Percentiles rank a stretch among this genome's conserved stretches.
These are phyloP conservation scores for Ogataea thermomethanolica DNA, from an alignment of 805 yeast genomes.

Conservation along the genomic window DNA sequence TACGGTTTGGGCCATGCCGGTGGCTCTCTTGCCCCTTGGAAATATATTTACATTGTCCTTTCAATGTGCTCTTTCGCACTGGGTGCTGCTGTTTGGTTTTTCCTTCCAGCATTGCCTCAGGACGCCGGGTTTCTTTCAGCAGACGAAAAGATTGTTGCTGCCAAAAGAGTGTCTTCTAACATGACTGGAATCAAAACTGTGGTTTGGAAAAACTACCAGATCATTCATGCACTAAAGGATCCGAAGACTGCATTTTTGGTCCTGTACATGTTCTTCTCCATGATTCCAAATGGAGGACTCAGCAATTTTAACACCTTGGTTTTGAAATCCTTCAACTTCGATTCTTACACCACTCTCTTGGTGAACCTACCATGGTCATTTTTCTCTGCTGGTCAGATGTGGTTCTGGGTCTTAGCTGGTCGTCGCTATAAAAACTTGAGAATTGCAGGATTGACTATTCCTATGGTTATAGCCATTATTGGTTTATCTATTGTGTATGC, in stretches of 20 bases:
- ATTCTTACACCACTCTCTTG: slow-evolving; percentile 15
- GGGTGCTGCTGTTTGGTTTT: slow-evolving; percentile 23
- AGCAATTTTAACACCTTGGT: slow-evolving; percentile 29
- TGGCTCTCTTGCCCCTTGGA: slow-evolving; percentile 52
- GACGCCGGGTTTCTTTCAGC: slow-evolving; percentile 42
- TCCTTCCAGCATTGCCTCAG: slow-evolving; percentile 38
- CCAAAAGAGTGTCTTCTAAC: slow-evolving; percentile 5
- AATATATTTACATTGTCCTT: slow-evolving; percentile 50
- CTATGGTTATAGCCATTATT: slow-evolving; percentile 24
- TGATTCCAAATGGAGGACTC: slow-evolving; percentile 32
- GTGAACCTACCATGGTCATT: slow-evolving; percentile 19
- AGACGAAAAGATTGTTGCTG: slow-evolving; percentile 30
- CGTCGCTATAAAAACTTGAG: slow-evolving; percentile 19
- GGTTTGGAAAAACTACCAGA: slow-evolving; percentile 26
- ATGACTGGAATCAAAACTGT: slow-evolving; percentile 17
- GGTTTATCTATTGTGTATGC: slow-evolving; percentile 26
- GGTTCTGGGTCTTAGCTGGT: slow-evolving; percentile 15
- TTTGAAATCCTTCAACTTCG: slow-evolving; percentile 17
- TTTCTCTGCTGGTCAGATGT: slow-evolving; percentile 26
- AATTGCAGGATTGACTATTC: slow-evolving; percentile 21
- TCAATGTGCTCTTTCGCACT: slow-evolving; percentile 50
- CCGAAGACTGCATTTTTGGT: slow-evolving; percentile 21
- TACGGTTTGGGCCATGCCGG: slow-evolving; percentile 45
- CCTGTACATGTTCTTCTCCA: slow-evolving; percentile 23
- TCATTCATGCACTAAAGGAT: slow-evolving; percentile 22